Evolutionary conservation across 805 yeast species (phyloP).

Genomic region (Lachancea meyersii): DNA sequence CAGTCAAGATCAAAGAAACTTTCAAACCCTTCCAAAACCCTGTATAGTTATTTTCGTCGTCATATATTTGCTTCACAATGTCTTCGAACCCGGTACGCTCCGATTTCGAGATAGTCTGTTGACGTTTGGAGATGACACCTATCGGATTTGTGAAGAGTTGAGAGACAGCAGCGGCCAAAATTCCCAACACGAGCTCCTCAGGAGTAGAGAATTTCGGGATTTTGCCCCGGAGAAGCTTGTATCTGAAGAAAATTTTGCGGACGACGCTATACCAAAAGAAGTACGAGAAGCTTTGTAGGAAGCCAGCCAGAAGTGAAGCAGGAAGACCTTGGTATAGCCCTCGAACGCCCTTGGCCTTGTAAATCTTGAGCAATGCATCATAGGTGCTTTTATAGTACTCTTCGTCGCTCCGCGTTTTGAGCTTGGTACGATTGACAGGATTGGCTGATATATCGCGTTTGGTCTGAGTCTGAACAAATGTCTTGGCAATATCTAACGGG

Average conservation of each 20-base stretch:
- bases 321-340: slow-evolving; percentile 72
- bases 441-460: slow-evolving; percentile 12
- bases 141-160: slow-evolving; percentile 80
- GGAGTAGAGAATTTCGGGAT: slow-evolving; percentile 37
- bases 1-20: slow-evolving; percentile 69
- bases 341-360: slow-evolving; percentile 48
- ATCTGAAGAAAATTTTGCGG: slow-evolving; percentile 45
- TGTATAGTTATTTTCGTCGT: slow-evolving; percentile 47
- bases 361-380: slow-evolving; percentile 58
- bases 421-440: not conserved
- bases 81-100: slow-evolving; percentile 25
- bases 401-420: not conserved
- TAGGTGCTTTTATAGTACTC: slow-evolving; percentile 45
- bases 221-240: slow-evolving; percentile 35
- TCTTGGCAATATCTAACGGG: slow-evolving; percentile 74
- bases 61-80: slow-evolving; percentile 40
- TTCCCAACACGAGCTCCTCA: slow-evolving; percentile 67
- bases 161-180: slow-evolving; percentile 75
- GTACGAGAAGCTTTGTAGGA: slow-evolving; percentile 74
- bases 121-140: slow-evolving; percentile 61
- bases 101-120: slow-evolving; percentile 46
- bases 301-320: slow-evolving; percentile 62
- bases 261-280: slow-evolving; percentile 83
- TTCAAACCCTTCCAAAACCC: slow-evolving; percentile 83
- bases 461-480: slow-evolving; percentile 66